phyloP scores from a whole-genome alignment of 306 rosid species.

The Quercus bicolor region DNA sequence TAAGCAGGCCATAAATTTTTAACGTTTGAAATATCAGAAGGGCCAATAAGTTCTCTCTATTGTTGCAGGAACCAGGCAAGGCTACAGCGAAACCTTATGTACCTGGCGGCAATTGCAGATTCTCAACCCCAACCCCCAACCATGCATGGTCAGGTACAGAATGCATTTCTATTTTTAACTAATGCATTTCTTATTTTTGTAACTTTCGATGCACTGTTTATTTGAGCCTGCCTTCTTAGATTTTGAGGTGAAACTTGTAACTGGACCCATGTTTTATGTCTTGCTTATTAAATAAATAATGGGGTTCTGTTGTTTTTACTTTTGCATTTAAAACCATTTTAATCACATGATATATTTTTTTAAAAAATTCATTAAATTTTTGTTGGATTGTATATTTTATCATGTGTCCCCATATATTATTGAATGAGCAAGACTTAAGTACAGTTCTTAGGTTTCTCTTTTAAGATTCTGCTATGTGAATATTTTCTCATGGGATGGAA shows the following conservation, averaged over 20 bases:
- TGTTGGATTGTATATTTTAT: too few relatives aligned
- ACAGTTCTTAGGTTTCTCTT: too few relatives aligned
- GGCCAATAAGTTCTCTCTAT: not conserved
- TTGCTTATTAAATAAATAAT: not conserved
- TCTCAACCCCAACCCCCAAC: conserved; percentile 96
- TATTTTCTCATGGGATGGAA: too few relatives aligned
- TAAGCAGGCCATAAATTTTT: not conserved
- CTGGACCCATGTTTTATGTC: not conserved
- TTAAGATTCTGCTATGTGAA: too few relatives aligned
- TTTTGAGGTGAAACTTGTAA: not conserved
- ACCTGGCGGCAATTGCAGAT: conserved; percentile 98
- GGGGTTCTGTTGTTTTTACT: not conserved
- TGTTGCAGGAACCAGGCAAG: conserved; percentile 86
- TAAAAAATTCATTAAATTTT: too few relatives aligned
- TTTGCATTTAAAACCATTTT: not conserved
- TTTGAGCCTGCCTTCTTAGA: not conserved
- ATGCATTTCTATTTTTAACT: not conserved
- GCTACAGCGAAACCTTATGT: conserved; percentile 95
- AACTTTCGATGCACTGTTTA: too few relatives aligned
- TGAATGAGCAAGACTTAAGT: too few relatives aligned
- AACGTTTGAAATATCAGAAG: not conserved
- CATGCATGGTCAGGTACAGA: conserved; percentile 76
- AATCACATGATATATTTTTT: not conserved
- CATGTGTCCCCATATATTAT: too few relatives aligned
- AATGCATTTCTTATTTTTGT: not conserved